A percentile compares a stretch with the other conserved stretches of the same genome.
These are phyloP conservation scores for Ettlia oleoabundans DNA, from an alignment of 139 green algal genomes.

Conservation along the genomic window DNA sequence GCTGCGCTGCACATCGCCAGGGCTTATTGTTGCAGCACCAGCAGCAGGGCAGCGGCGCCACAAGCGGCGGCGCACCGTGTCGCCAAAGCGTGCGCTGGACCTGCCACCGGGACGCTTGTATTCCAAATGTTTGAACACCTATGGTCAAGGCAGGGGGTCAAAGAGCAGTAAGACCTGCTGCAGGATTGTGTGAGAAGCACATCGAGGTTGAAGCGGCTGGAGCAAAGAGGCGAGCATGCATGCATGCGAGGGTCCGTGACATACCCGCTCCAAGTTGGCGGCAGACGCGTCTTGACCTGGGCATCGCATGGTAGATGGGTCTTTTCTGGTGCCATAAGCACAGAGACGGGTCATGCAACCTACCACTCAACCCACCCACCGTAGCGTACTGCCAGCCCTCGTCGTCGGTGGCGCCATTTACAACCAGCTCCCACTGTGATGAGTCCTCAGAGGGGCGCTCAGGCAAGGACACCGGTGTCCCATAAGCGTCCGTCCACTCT, in stretches of 20 bases:
- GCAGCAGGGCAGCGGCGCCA: constrained; percentile 24
- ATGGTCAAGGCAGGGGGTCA: too few species aligned
- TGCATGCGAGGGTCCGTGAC: too few species aligned
- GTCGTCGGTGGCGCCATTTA: constrained; percentile 40
- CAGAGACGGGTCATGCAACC: too few species aligned
- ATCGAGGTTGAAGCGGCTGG: too few species aligned
- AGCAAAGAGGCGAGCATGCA: not conserved
- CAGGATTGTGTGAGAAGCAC: too few species aligned
- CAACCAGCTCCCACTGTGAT: constrained; percentile 35
- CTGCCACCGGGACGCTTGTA: constrained; percentile 53
- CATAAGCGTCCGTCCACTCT: constrained; percentile 45
- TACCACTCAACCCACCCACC: constrained; percentile 54
- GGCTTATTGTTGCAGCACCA: not conserved
- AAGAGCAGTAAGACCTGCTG: too few species aligned
- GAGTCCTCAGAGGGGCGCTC: not conserved
- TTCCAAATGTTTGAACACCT: constrained; percentile 61
- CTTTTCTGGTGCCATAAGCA: not conserved
- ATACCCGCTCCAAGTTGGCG: too few species aligned
- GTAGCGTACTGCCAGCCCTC: constrained; percentile 62
- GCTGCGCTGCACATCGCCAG: constrained; percentile 27
- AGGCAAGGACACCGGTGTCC: constrained; percentile 20
- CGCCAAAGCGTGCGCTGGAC: constrained; percentile 43
- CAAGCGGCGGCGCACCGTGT: constrained; percentile 49
- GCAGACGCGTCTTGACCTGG: too few species aligned
- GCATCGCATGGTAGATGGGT: too few species aligned